Base-by-base conservation (phyloP, 306 rosid species). In the Luffa acutangula region DNA sequence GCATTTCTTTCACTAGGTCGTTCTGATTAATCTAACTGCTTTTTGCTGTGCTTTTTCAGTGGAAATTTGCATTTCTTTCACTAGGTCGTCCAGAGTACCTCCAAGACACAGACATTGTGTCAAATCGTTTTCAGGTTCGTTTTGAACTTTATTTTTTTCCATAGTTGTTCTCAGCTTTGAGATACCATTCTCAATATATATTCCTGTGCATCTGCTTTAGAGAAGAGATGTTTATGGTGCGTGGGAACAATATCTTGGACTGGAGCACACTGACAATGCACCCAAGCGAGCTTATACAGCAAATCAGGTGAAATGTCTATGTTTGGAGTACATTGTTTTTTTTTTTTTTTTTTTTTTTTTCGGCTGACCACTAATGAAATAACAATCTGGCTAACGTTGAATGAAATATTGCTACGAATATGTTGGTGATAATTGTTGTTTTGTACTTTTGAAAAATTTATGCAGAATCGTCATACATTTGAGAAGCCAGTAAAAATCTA, bases 241-340 rank as follows among this genome's bases (percentile, higher is more conserved):
- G 56, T 93, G 97, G 98, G 98, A 93, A 88, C 98, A 90, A 81
- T 93, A 91, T 85, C 98, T 93, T 85, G 97, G 98, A 17, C 84
- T 93, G 89, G 98, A 91, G 83, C 98, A 93, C 85, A 83, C 97
- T 78, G 97, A 93, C 84, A 91, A 84, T 79, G 89, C 98, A 81
- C 93, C 97, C 67, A 91, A 93, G 77, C 92, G 97, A 83, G 80
- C 96, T 49, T 90, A 87, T 85, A 85, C 98, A 31, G 89, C 87
- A 48, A 93, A 89, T 81, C 97, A 91, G 98, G 97, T 91, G 67
- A 71, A 13, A 65, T 56, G 45, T 42, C 51, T 21, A 43, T 56
- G 18, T 57, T 7, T 21, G 20, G 9, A 0, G 3, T n/a, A 10
- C 31, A 37, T 75, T 15, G 9, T 10, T 31, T 2, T 18, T 18